phyloP scores from a whole-genome alignment of 1,139 yeast genomes.

The Pichia kudriavzevii region DNA sequence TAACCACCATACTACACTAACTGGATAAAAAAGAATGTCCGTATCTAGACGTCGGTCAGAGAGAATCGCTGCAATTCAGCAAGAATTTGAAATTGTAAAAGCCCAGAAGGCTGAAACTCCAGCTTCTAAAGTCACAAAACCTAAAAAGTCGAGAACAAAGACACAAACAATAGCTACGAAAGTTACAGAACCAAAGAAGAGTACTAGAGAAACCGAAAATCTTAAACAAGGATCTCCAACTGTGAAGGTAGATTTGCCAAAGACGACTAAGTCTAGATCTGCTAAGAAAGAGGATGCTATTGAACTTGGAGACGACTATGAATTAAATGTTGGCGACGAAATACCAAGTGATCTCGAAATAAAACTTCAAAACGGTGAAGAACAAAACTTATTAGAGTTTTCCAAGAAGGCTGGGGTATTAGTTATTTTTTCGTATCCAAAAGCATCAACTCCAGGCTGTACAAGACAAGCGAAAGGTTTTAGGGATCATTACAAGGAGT shows the following conservation, averaged over 20 bases:
- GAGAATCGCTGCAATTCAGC: conserved; percentile 15
- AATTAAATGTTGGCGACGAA: conserved; percentile 53
- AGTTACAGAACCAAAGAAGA: not conserved
- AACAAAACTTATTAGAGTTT: conserved; percentile 42
- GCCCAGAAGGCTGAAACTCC: not conserved
- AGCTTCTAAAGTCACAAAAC: conserved; percentile 2
- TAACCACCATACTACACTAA: too few relatives aligned
- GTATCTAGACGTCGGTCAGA: conserved; percentile 15
- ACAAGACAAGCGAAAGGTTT: conserved; percentile 90
- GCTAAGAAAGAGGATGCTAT: conserved; percentile 9
- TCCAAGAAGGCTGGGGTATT: conserved; percentile 44
- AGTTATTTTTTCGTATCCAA: conserved; percentile 78
- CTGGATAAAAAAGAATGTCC: not conserved
- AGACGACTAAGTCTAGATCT: conserved; percentile 6
- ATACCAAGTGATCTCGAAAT: conserved; percentile 59
- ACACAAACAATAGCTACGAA: not conserved
- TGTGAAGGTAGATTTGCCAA: not conserved
- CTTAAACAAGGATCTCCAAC: too few relatives aligned
- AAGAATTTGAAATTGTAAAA: conserved; percentile 7
- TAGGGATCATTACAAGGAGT: conserved; percentile 54
- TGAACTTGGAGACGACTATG: conserved; percentile 7
- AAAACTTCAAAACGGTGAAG: conserved; percentile 59
- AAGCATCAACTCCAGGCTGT: conserved; percentile 93
- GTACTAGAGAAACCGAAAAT: not conserved
- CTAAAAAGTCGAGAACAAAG: conserved; percentile 1